Percentiles rank a stretch among this genome's conserved stretches.
Conservation (phyloP, 495 filamentous ascomycete species). For the Beverwykella pulmonaria region DNA sequence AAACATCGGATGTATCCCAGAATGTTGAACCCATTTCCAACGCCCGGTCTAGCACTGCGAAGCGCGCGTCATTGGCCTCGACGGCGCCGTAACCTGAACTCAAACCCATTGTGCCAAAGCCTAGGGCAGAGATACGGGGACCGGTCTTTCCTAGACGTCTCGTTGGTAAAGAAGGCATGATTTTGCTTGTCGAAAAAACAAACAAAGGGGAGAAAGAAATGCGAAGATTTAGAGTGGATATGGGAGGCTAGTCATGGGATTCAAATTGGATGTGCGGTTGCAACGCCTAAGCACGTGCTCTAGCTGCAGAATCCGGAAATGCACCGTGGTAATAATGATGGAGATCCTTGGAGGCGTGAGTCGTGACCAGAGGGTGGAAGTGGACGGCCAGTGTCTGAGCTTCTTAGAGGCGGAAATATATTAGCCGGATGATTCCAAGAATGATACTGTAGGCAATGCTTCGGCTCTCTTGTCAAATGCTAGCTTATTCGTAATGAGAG, state of each 20-base stretch:
- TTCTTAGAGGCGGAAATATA: background rate
- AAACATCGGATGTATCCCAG: slow-evolving; percentile 65
- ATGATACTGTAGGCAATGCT: no score
- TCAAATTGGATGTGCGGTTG: background rate
- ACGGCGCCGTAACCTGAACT: slow-evolving; percentile 48
- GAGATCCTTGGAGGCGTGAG: background rate
- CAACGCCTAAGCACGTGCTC: slow-evolving; percentile 5
- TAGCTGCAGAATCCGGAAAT: background rate
- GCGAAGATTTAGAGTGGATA: background rate
- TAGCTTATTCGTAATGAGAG: no score
- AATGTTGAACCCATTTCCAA: slow-evolving; percentile 58
- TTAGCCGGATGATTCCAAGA: background rate
- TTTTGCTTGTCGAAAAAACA: background rate
- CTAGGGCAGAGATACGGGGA: slow-evolving; percentile 54
- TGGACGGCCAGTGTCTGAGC: background rate
- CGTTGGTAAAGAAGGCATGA: slow-evolving; percentile 22
- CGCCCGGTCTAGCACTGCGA: slow-evolving; percentile 56
- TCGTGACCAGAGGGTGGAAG: background rate
- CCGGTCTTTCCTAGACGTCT: slow-evolving; percentile 24
- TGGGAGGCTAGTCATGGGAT: background rate
- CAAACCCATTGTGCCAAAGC: slow-evolving; percentile 60
- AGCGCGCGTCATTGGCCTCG: slow-evolving; percentile 53
- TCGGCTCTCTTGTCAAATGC: no score
- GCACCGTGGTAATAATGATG: background rate
- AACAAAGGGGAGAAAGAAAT: background rate